Evolutionary conservation across 1,284 basidiomycete genomes (phyloP).

Genomic region (Stygiomarasmius scandens): DNA sequence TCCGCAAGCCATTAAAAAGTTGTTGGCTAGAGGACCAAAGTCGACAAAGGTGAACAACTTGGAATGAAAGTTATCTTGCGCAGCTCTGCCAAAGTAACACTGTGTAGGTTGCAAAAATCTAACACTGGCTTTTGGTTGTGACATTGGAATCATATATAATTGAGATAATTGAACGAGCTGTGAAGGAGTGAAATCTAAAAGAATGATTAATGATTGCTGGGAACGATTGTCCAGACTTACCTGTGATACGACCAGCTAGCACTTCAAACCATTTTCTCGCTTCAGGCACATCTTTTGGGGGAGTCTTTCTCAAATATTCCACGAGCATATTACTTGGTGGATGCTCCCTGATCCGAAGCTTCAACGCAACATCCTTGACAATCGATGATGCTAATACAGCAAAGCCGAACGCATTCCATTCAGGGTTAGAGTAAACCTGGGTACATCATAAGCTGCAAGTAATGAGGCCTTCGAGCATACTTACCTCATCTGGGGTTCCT

Average conservation of each 20-base stretch:
- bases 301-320: conserved; percentile 59
- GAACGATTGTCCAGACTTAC: conserved; percentile 36
- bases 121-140: conserved; percentile 28
- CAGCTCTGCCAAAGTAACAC: conserved; percentile 67
- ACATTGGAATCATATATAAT: conserved; percentile 57
- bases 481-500: conserved; percentile 71
- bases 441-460: background rate
- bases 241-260: conserved; percentile 73
- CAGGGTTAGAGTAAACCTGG: conserved; percentile 74
- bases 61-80: conserved; percentile 63
- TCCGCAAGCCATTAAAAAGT: conserved; percentile 86
- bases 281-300: conserved; percentile 58
- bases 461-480: conserved; percentile 5
- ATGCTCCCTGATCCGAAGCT: conserved; percentile 77
- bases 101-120: conserved; percentile 53
- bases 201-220: background rate
- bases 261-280: conserved; percentile 79
- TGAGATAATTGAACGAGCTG: conserved; percentile 54
- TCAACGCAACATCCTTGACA: conserved; percentile 60
- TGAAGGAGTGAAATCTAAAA: conserved; percentile 49
- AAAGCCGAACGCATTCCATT: conserved; percentile 81
- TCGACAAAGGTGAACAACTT: conserved; percentile 88
- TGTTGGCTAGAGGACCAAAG: conserved; percentile 83
- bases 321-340: conserved; percentile 74
- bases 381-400: conserved; percentile 61